Conservation (phyloP, 2,329 filamentous ascomycete genomes). For the Cercospora zeina region DNA sequence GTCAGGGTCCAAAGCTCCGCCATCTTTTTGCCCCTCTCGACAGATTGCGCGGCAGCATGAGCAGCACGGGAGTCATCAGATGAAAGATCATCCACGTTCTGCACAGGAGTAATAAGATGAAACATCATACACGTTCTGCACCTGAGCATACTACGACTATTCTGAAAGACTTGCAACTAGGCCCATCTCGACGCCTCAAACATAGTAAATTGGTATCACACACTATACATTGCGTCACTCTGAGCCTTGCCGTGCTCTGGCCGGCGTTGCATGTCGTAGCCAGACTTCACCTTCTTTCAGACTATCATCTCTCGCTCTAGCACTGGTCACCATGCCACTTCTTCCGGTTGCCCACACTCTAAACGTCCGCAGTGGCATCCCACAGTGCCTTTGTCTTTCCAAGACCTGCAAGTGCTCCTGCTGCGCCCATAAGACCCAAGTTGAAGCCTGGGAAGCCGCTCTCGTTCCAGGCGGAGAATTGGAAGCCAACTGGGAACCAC, state of each 20-base stretch:
- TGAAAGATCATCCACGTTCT: conserved; percentile 3
- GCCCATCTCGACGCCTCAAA: background rate
- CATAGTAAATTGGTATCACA: conserved; percentile 7
- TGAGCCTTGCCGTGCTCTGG: background rate
- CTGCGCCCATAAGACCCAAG: conserved; percentile 47
- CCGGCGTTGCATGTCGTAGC: conserved; percentile 1
- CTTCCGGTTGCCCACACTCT: background rate
- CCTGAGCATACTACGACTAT: background rate
- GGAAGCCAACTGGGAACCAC: conserved; percentile 49
- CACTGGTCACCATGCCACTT: background rate
- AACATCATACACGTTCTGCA: conserved; percentile 3
- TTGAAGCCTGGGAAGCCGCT: conserved; percentile 49
- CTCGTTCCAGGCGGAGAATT: conserved; percentile 42
- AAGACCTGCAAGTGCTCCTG: conserved; percentile 46
- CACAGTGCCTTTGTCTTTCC: conserved; percentile 39
- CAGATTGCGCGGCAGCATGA: too few relatives aligned
- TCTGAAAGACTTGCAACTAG: background rate
- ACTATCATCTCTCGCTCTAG: background rate
- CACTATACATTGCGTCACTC: conserved; percentile 11
- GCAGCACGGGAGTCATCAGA: too few relatives aligned
- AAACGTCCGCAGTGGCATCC: conserved; percentile 37
- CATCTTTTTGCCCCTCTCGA: background rate
- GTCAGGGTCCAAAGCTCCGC: background rate
- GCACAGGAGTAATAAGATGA: background rate
- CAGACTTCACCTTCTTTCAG: background rate